Base-by-base conservation (phyloP, 2,329 filamentous ascomycete genomes). In the Neobulgaria alba region DNA sequence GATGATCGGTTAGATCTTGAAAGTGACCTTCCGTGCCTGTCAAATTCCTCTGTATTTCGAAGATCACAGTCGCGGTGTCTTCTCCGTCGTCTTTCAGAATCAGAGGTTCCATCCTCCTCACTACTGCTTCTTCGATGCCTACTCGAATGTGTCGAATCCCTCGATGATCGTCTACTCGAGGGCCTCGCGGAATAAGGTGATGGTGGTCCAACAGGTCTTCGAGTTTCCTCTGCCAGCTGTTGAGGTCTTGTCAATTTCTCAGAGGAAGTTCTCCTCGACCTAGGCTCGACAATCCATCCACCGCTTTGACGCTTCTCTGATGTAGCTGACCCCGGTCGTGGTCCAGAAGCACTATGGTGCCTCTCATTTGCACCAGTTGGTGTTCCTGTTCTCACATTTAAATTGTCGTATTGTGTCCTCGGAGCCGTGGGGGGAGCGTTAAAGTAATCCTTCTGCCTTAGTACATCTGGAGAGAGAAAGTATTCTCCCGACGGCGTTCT, bases 381-480 rank as follows among this genome's bases (percentile, higher is more conserved):
- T 5, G 53, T 46, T 18, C 40, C 42, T 15, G 60, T 58, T 33
- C 48, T 46, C 50, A 53, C 33, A 43, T 56, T 29, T 55, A 56
- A 59, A 39, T 48, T 60, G 47, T 55, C 61, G 23, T 58, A 61
- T 36, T 44, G 58, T 43, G n/a, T n/a, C n/a, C 50, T 55, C 42
- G 51, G 51, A 45, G 21, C 67, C 23, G 12, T 65, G 19, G 65
- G 66, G 48, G 52, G 23, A 26, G 52, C 43, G 19, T 7, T 12
- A 26, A 53, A 47, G 36, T 49, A 45, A 3, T 55, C 50, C 32
- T 53, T 55, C 1, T 33, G 36, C 5, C 46, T 41, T 30, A 67
- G 58, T 4, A 64, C 53, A 46, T 73, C 69, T 18, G 71, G 69
- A 5, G 72, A 70, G 14, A 71, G 58, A 36, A 66, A 63, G 19